Evolutionary conservation across 2,329 filamentous ascomycete genomes (phyloP).

Genomic region (Colletotrichum filicis): DNA sequence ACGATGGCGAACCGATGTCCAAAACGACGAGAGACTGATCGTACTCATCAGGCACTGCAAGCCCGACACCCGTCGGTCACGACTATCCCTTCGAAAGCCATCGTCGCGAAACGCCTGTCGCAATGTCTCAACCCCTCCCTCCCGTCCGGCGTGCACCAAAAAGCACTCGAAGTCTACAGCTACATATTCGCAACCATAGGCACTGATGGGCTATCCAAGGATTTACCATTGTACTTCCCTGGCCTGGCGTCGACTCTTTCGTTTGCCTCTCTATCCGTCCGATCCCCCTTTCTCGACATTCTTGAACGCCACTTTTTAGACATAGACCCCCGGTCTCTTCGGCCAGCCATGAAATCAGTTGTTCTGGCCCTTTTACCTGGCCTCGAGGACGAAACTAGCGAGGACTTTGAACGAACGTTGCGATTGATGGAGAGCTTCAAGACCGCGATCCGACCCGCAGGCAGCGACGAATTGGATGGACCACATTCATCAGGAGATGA

Average conservation of each 20-base stretch:
- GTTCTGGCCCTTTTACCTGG: conserved; percentile 91
- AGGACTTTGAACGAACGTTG: conserved; percentile 93
- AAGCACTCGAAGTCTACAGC: conserved; percentile 91
- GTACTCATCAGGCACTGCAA: conserved; percentile 79
- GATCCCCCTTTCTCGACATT: conserved; percentile 85
- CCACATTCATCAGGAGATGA: conserved; percentile 75
- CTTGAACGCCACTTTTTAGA: conserved; percentile 83
- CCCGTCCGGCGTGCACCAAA: conserved; percentile 97
- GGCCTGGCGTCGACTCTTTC: conserved; percentile 90
- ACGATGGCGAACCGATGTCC: neutral
- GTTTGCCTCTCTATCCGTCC: conserved; percentile 92
- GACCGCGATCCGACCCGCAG: conserved; percentile 67
- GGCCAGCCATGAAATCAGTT: conserved; percentile 90
- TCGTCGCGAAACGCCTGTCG: conserved; percentile 89
- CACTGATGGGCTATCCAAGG: conserved; percentile 80
- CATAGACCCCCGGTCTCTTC: conserved; percentile 76
- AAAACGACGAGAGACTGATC: neutral
- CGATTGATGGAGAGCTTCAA: conserved; percentile 84
- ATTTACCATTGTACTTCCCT: conserved; percentile 89
- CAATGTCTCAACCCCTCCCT: conserved; percentile 95
- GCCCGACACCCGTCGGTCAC: conserved; percentile 78
- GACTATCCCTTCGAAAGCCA: conserved; percentile 82
- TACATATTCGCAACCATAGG: conserved; percentile 91
- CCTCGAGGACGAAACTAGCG: conserved; percentile 94
- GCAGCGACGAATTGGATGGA: conserved; percentile 60